Evolutionary conservation across 2,329 filamentous ascomycete species (phyloP).

Genomic region (Microdochium bolleyi): DNA sequence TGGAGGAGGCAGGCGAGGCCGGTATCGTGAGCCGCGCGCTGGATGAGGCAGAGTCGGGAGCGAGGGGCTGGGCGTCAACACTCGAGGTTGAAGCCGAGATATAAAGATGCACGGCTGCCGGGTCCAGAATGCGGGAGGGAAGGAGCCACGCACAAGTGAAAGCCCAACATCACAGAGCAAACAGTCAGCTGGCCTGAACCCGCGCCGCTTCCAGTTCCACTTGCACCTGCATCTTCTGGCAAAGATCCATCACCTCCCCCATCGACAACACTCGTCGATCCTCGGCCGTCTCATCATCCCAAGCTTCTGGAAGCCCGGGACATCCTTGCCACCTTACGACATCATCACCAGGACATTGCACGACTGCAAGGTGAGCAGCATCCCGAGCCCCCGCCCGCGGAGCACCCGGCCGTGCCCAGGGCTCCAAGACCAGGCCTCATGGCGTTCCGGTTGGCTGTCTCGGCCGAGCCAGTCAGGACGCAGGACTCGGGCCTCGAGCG

Average conservation of each 20-base stretch:
- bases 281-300: no score
- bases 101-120: not conserved
- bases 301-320: not conserved
- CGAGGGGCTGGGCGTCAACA: not conserved
- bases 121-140: not conserved
- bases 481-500: no score
- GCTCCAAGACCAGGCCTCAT: not conserved
- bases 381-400: no score
- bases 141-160: not conserved
- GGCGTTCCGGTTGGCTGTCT: not conserved
- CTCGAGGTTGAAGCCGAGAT: not conserved
- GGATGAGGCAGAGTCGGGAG: not conserved
- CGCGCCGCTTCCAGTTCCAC: not conserved
- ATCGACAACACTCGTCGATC: no score
- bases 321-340: not conserved
- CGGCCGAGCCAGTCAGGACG: not conserved
- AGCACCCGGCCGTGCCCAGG: no score
- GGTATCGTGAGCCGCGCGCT: constrained; percentile 1
- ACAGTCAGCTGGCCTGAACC: not conserved
- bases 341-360: not conserved
- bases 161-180: not conserved
- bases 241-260: no score
- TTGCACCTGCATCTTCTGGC: not conserved
- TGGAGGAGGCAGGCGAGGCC: not conserved
- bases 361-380: no score